Base-by-base conservation (phyloP, 2,329 filamentous ascomycete genomes). In the Triangularia setosa region DNA sequence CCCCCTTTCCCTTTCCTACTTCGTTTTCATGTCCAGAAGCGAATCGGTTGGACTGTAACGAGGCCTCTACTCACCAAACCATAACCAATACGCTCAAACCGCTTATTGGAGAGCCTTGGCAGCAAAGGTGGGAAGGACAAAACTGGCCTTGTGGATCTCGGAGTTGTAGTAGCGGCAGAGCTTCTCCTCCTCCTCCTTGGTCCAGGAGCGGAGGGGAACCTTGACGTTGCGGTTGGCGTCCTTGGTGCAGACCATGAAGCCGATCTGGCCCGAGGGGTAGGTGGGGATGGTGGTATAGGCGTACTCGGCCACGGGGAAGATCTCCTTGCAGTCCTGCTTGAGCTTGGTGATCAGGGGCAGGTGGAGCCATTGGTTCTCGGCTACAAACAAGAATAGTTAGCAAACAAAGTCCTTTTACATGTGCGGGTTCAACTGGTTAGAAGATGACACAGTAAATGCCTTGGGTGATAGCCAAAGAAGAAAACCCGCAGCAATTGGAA, bases 201-300 rank as follows among this genome's bases (percentile, higher is more conserved):
- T 84, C 90, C 93, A 96, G 73, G 80, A 84, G 75, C 95, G 90
- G 68, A 97, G 76, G 61, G 95, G 95, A 80, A 89, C 91, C 79
- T 86, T 92, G 76, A 98, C 86, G 80, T 99, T 86, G 78, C 89
- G 87, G 76, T 80, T 87, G 77, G 88, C 83, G 77, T 98, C 94
- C 88, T 99, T 98, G 89, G 86, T 91, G 89, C 95, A 98, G 76
- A 99, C 92, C 93, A 99, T 97, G 89, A 99, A 99, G 77, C 95
- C 95, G 75, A 99, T 99, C 84, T 99, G 95, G 77, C 95, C 95
- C 64, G 92, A 96, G 71, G 95, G 95, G 85, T 99, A 99, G 76
- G 95, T 99, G 65, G 95, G 95, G 79, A 99, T 99, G 74, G 94
- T 98, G 75, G 94, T 98, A 87, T 97, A 99, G 73, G 91, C 95